Percentiles rank a stretch among this genome's conserved stretches.
Conservation (phyloP, 768 basidiomycete genomes). For the Lactarius quietus region DNA sequence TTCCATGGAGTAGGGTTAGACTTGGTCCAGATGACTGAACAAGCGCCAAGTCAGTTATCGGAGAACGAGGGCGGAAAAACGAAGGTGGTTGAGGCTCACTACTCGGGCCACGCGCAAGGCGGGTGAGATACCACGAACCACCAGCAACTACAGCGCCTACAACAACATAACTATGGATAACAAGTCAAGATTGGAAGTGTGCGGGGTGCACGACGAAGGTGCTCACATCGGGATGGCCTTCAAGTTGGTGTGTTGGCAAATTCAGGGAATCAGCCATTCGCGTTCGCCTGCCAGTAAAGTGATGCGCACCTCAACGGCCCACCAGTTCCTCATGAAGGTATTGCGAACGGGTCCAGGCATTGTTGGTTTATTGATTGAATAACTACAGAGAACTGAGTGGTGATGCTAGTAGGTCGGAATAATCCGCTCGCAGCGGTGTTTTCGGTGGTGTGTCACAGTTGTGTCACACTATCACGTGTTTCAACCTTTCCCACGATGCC, state of each 20-base stretch:
- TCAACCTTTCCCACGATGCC: conserved; percentile 10
- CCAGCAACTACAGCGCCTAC: conserved; percentile 45
- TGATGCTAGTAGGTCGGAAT: conserved; percentile 1
- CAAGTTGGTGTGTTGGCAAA: neutral
- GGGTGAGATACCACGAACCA: conserved; percentile 41
- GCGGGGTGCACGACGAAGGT: neutral
- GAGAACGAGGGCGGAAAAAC: neutral
- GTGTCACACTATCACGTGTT: neutral
- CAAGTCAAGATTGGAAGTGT: neutral
- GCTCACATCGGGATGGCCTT: conserved; percentile 28
- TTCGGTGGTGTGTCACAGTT: neutral
- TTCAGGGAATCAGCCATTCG: neutral
- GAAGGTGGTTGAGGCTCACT: conserved; percentile 29
- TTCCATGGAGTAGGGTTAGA: conserved; percentile 90
- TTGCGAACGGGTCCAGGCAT: conserved; percentile 17
- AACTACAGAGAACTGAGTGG: conserved; percentile 3
- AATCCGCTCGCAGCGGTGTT: conserved; percentile 3
- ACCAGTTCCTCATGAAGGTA: conserved; percentile 25
- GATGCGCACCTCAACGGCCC: conserved; percentile 26
- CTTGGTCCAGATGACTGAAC: conserved; percentile 56
- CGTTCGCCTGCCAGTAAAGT: neutral
- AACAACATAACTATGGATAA: conserved; percentile 41
- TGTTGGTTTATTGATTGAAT: neutral
- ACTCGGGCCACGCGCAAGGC: conserved; percentile 43
- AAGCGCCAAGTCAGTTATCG: conserved; percentile 12